Evolutionary conservation across 2,329 filamentous ascomycete species (phyloP).

Genomic region (Claviceps monticola): DNA sequence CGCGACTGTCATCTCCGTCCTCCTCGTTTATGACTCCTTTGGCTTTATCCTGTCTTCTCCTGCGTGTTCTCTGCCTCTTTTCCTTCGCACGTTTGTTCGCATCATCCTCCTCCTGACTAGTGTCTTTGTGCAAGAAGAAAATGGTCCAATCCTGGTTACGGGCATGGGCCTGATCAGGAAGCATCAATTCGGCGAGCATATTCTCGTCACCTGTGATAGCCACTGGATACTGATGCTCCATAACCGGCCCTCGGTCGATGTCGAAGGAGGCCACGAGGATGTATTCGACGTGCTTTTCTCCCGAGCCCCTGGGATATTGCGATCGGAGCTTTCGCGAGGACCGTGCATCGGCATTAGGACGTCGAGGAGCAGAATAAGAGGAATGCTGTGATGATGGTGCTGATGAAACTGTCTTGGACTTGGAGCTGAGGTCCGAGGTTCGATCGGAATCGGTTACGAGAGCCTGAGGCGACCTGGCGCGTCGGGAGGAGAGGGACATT

Average conservation of each 20-base stretch:
- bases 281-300: constrained; percentile 94
- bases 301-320: constrained; percentile 59
- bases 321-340: constrained; percentile 48
- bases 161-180: constrained; percentile 91
- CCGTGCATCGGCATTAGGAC: constrained; percentile 36
- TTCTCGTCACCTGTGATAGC: constrained; percentile 94
- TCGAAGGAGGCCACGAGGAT: constrained; percentile 96
- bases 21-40: constrained; percentile 34
- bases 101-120: constrained; percentile 68
- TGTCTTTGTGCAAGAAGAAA: constrained; percentile 96
- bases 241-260: constrained; percentile 87
- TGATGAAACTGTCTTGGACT: constrained; percentile 45
- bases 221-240: constrained; percentile 96
- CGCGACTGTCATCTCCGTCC: not conserved
- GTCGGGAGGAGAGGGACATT: constrained; percentile 40
- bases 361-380: constrained; percentile 38
- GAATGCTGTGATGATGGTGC: constrained; percentile 49
- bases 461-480: constrained; percentile 41
- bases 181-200: constrained; percentile 96
- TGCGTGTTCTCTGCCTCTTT: constrained; percentile 36
- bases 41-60: constrained; percentile 35
- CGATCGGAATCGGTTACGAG: constrained; percentile 38
- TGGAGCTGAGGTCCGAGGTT: constrained; percentile 44
- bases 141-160: constrained; percentile 98
- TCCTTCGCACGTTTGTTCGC: constrained; percentile 47